Evolutionary conservation across 305 asterid species (phyloP).

Genomic region (Euphrasia arctica): DNA sequence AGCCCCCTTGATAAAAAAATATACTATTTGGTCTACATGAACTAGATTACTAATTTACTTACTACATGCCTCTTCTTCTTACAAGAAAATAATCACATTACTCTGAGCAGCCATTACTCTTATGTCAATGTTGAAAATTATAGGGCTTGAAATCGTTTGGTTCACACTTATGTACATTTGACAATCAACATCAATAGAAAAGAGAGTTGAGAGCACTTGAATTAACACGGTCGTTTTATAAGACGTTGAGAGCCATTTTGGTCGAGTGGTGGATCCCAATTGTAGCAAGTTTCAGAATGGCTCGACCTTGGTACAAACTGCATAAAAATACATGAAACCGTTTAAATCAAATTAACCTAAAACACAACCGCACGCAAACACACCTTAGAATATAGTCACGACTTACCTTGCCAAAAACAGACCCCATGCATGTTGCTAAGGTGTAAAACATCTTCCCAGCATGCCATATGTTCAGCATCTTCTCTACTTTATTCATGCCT

Average conservation of each 20-base stretch:
- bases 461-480: conserved; percentile 70
- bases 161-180: conserved; percentile 31
- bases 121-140: too few species aligned
- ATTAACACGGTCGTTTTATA: conserved; percentile 27
- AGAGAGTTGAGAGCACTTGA: conserved; percentile 23
- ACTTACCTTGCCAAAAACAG: conserved; percentile 78
- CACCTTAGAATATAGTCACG: conserved; percentile 7
- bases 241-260: conserved; percentile 60
- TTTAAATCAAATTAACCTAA: conserved; percentile 16
- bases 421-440: conserved; percentile 91
- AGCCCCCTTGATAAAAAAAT: too few species aligned
- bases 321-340: conserved; percentile 23
- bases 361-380: background rate
- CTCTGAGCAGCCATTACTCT: too few species aligned
- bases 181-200: background rate
- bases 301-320: conserved; percentile 83
- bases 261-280: conserved; percentile 67
- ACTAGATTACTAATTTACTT: too few species aligned
- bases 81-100: too few species aligned
- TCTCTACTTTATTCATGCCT: conserved; percentile 75
- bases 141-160: too few species aligned
- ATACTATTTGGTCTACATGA: too few species aligned
- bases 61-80: too few species aligned
- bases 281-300: conserved; percentile 60
- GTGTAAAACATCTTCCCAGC: conserved; percentile 78